Percentiles rank a stretch among this genome's conserved stretches.
Conservation (phyloP, 2,329 filamentous ascomycete species). For the Aphanocladium album region DNA sequence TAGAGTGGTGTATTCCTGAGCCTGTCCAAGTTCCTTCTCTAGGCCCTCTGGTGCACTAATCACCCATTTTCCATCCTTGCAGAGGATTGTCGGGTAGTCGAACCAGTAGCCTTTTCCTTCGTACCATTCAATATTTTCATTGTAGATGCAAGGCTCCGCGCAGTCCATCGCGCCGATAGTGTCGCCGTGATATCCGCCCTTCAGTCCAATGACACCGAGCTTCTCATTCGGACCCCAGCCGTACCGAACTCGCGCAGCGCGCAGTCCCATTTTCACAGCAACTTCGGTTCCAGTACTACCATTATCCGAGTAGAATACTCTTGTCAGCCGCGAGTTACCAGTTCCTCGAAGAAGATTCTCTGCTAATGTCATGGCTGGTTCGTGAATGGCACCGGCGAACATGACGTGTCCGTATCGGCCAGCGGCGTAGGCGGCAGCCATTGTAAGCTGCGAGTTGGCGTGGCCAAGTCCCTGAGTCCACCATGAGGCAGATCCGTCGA, state of each 20-base stretch:
- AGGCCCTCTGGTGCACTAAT: constrained; percentile 52
- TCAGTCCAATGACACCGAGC: constrained; percentile 67
- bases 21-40: constrained; percentile 38
- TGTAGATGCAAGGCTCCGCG: constrained; percentile 70
- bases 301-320: constrained; percentile 81
- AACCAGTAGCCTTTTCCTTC: constrained; percentile 75
- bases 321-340: constrained; percentile 58
- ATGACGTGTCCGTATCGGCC: constrained; percentile 85
- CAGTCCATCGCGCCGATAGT: constrained; percentile 87
- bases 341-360: constrained; percentile 56
- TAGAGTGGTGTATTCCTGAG: constrained; percentile 42
- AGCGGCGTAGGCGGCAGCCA: constrained; percentile 75
- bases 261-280: constrained; percentile 77
- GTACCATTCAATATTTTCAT: constrained; percentile 85
- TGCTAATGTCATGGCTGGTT: constrained; percentile 67
- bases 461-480: constrained; percentile 89
- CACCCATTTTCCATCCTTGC: constrained; percentile 61
- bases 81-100: constrained; percentile 68
- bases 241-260: constrained; percentile 62
- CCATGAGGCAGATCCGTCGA: constrained; percentile 84
- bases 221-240: constrained; percentile 55
- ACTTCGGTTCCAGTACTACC: constrained; percentile 80
- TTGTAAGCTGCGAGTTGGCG: constrained; percentile 63
- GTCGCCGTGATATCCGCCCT: constrained; percentile 80
- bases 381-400: constrained; percentile 76